Conservation (phyloP, 2,329 filamentous ascomycete species). For the Pestalotiopsis fici region DNA sequence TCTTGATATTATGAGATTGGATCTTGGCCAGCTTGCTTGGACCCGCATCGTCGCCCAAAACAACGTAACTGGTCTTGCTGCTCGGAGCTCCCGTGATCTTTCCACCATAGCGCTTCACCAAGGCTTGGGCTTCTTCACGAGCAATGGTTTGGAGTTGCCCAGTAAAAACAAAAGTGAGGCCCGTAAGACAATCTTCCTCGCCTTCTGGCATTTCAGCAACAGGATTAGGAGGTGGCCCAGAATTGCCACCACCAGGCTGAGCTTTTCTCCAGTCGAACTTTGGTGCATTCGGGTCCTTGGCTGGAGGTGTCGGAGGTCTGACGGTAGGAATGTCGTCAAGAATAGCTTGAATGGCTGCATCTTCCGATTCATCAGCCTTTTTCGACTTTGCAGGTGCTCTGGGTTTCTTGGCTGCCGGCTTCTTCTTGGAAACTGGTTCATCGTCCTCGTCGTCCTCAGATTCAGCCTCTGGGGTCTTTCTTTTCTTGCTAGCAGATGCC, state of each 20-base stretch:
- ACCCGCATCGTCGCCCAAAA: conserved; percentile 87
- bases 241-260: conserved; percentile 57
- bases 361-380: conserved; percentile 68
- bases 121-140: conserved; percentile 78
- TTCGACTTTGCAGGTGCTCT: conserved; percentile 65
- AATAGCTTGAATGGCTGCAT: conserved; percentile 76
- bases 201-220: conserved; percentile 77
- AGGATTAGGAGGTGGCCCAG: conserved; percentile 63
- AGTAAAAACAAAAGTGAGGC: conserved; percentile 93
- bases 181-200: conserved; percentile 84
- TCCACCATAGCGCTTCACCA: conserved; percentile 93
- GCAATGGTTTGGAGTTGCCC: conserved; percentile 79
- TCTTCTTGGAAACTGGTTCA: conserved; percentile 52
- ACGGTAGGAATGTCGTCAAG: conserved; percentile 85
- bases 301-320: conserved; percentile 79
- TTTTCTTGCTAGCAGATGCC: conserved; percentile 46
- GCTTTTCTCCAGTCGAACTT: conserved; percentile 82
- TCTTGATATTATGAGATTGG: conserved; percentile 75
- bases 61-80: conserved; percentile 90
- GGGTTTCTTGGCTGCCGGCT: conserved; percentile 57
- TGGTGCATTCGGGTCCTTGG: conserved; percentile 59
- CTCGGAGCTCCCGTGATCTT: conserved; percentile 86
- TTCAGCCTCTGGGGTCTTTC: conserved; percentile 57
- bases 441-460: conserved; percentile 55
- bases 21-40: conserved; percentile 93